These are phyloP conservation scores for Ogataea sp. DNA, from an alignment of 805 yeast species.

Conservation along the genomic window DNA sequence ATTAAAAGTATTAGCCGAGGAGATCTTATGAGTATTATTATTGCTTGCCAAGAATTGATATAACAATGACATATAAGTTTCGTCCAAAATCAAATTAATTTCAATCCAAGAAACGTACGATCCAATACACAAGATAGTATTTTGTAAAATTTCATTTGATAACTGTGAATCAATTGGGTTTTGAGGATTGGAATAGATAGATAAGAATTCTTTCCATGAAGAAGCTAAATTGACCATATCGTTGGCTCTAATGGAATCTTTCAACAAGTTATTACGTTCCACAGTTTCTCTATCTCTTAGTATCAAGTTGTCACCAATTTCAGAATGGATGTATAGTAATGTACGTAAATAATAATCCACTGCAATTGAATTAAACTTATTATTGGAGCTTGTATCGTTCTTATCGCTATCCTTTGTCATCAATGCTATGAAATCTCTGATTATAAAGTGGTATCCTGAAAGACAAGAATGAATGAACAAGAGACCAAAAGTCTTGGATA, in stretches of 20 bases:
- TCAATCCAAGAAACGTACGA: constrained; percentile 92
- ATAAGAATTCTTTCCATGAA: constrained; percentile 59
- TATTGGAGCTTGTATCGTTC: constrained; percentile 33
- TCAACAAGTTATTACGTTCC: constrained; percentile 62
- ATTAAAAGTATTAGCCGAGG: constrained; percentile 47
- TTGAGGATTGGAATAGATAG: constrained; percentile 22
- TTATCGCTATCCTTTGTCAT: too few species aligned
- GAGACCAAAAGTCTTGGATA: constrained; percentile 46
- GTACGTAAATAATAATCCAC: constrained; percentile 72
- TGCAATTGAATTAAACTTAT: constrained; percentile 32
- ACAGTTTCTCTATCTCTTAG: constrained; percentile 54
- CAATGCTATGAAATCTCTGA: too few species aligned
- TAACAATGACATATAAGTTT: constrained; percentile 47
- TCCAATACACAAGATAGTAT: constrained; percentile 62
- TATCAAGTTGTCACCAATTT: constrained; percentile 88
- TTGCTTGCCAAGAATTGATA: constrained; percentile 41
- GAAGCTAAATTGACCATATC: constrained; percentile 62
- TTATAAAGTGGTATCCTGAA: constrained; percentile 40
- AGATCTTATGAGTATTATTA: constrained; percentile 38
- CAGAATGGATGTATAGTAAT: constrained; percentile 70
- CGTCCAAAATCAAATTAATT: constrained; percentile 60
- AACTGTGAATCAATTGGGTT: constrained; percentile 13
- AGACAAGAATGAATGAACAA: constrained; percentile 43
- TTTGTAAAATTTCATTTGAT: constrained; percentile 41
- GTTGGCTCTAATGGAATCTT: constrained; percentile 71